phyloP scores from a whole-genome alignment of 1,139 yeast species.

The Casaregolazyma lundiana region DNA sequence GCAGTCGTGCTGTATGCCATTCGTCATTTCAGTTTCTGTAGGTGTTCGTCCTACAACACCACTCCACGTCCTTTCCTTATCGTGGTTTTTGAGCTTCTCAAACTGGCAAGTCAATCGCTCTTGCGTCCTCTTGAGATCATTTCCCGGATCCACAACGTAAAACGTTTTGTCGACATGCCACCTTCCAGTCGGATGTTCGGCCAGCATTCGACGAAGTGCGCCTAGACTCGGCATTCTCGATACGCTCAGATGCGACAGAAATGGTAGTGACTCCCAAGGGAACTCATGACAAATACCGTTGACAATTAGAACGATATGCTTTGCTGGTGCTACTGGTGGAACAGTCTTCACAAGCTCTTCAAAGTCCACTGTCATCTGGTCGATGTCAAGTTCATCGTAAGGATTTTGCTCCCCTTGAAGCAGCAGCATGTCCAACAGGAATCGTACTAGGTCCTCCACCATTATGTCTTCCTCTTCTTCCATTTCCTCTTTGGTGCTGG shows the following conservation, averaged over 20 bases:
- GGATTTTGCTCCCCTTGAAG: slow-evolving; percentile 63
- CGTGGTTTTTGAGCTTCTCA: slow-evolving; percentile 23
- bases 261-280: slow-evolving; percentile 85
- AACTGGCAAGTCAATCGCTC: slow-evolving; percentile 50
- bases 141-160: slow-evolving; percentile 75
- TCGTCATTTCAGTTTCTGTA: slow-evolving; percentile 44
- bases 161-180: slow-evolving; percentile 35
- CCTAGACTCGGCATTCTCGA: slow-evolving; percentile 72
- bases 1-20: slow-evolving; percentile 36
- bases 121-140: slow-evolving; percentile 70
- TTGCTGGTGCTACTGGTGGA: slow-evolving; percentile 12
- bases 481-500: neutral
- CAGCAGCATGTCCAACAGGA: slow-evolving; percentile 54
- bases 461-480: slow-evolving; percentile 29
- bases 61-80: slow-evolving; percentile 40
- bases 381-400: slow-evolving; percentile 60
- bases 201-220: slow-evolving; percentile 40
- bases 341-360: slow-evolving; percentile 36
- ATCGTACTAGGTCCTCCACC: slow-evolving; percentile 61
- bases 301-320: slow-evolving; percentile 66
- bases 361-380: slow-evolving; percentile 43
- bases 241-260: slow-evolving; percentile 50
- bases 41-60: slow-evolving; percentile 58
- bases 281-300: slow-evolving; percentile 59
- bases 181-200: slow-evolving; percentile 15